Base-by-base conservation (phyloP, 495 filamentous ascomycete genomes). In the Penicillium atrosanguineum region DNA sequence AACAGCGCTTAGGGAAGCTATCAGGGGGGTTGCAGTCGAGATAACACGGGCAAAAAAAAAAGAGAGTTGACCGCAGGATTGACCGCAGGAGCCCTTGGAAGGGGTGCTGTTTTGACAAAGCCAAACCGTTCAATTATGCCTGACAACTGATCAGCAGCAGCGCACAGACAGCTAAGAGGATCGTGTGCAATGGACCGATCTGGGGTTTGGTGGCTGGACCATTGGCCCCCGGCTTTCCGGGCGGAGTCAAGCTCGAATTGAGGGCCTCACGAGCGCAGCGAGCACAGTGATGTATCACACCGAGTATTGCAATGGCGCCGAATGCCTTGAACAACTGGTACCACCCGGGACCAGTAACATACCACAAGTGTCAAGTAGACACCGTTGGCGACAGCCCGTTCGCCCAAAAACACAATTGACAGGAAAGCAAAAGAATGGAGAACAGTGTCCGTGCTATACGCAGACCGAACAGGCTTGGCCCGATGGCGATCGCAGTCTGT, bases 91-190 rank as follows among this genome's bases (percentile, higher is more conserved):
- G 23, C 23, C 5, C 23, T 2, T 23, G 23, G 46, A 63, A 63
- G 53, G 52, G 60, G 48, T 63, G 63, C 59, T 56, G 61, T 59
- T 50, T 57, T 38, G 48, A 61, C 57, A 61, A 61, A 41, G 52
- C 57, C 55, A 44, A 50, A 50, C 52, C 55, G 57, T 67, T 59
- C 46, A 40, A 53, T 55, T 43, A 43, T 54, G 50, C 49, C 55
- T 52, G 12, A 40, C 40, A 55, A 59, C 34, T 40, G 61, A 67
- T 67, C 55, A 56, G 50, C 60, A 56, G 52, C 55, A 52, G 50
- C 53, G 64, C 64, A 67, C 64, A 64, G 64, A 67, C 57, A 57
- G 50, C 52, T 56, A 53, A 54, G 34, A 37, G 41, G 58, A 53
- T 52, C 48, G 45, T 41, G 47, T 49, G 55, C 48, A 56, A 59